Base-by-base conservation (phyloP, 306 rosid genomes). In the Vachellia pachyceras region DNA sequence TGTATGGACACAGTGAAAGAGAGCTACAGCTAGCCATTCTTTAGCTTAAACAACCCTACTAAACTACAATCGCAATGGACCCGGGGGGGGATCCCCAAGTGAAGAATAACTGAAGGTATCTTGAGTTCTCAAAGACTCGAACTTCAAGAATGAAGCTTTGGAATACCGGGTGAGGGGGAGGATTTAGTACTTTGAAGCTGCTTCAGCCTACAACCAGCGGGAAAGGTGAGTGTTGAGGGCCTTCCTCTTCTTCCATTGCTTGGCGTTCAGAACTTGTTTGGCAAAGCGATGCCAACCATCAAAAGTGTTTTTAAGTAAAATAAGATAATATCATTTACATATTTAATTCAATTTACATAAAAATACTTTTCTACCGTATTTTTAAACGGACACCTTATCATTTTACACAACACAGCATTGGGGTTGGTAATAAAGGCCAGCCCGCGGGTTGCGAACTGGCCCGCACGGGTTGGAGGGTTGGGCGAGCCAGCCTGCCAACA, bases 11-110 rank as follows among this genome's bases (percentile, higher is more conserved):
- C 1, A 85, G 79, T 35, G 92, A 90, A 69, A 89, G 82, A 64
- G 87, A 89, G 73, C 87, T 84, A 10, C 80, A 73, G 63, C 91
- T 80, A 37, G 90, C 90, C 98, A 94, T 94, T 88, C 71, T 73
- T 4, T 69, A 42, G 11, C 2, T 20, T 22, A 44, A 12, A 69
- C 39, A 20, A 41, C 37, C 10, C 67, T 25, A 29, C 29, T 25
- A 7, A 83, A 76, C 82, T 78, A 78, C 13, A 82, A 73, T 78
- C 33, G 54, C 3, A 69, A 18, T 36, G 78, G 60, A 47, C 12
- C n/a, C 39, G 72, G 50, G 42, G 35, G 75, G 84, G 74, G 22
- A 69, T 11, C 10, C 10, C 54, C 37, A 10, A 23, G 23, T 41
- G 46, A 69, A 69, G 25, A 11, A 12, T 42, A 41, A 3, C 6